Base-by-base conservation (phyloP, 2,329 filamentous ascomycete species). In the Xylariales sp. region DNA sequence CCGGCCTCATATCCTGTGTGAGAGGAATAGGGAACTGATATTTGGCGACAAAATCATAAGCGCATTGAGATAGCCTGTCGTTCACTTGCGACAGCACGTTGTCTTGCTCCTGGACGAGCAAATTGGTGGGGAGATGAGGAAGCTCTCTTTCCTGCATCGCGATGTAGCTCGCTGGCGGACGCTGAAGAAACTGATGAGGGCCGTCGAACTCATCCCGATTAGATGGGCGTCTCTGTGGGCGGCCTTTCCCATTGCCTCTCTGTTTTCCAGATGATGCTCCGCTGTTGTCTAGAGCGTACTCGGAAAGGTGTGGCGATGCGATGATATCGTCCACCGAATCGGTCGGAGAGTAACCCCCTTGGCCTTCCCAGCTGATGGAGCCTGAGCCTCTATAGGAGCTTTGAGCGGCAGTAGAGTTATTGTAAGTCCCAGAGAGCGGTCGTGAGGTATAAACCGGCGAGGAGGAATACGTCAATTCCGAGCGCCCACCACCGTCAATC, bases 131-230 rank as follows among this genome's bases (percentile, higher is more conserved):
- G 21, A 93, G 78, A 59, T 86, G 82, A 15, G 87, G 87, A 35
- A 94, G 72, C 55, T 91, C 85, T 48, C 84, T 78, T 59, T 90
- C 86, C 64, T 88, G 84, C 60, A 82, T 75, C 45, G 85, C 83
- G 49, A 88, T 74, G 52, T 83, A 81, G 46, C 83, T 79, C 39
- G 81, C 73, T 16, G 82, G 72, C 27, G 86, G 87, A 31, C 81
- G 77, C 46, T 86, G 81, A 47, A 94, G 70, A 49, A 89, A 83
- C 59, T 94, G 88, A 51, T 89, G 85, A 7, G 88, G 87, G 3
- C 88, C 88, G 62, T 93, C 88, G 62, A 94, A 94, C 62, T 93
- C 88, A 68, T 94, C 88, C 43, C 88, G 76, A 65, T 90, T 90
- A 29, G 84, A 87, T 18, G 85, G 80, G 20, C 84, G 76, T 50